phyloP scores from a whole-genome alignment of 139 green algal genomes.

The Chlorella sp. region DNA sequence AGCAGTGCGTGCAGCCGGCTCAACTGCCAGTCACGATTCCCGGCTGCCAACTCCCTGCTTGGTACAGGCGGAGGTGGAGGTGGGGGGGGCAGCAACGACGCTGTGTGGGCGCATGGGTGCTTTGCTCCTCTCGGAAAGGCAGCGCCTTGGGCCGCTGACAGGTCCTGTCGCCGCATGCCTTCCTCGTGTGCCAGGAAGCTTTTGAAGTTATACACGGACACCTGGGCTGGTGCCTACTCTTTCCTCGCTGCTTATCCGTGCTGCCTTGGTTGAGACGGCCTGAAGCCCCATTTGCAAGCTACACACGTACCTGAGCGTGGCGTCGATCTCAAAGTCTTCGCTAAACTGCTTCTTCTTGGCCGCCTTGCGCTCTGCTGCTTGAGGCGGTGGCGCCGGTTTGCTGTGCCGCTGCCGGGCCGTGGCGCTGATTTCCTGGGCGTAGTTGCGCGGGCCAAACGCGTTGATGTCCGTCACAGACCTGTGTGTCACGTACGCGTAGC shows the following conservation, averaged over 20 bases:
- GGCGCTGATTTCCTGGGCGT: conserved; percentile 25
- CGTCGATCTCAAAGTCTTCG: conserved; percentile 38
- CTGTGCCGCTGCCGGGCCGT: conserved; percentile 17
- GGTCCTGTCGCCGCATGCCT: too few relatives aligned
- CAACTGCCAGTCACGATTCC: neutral
- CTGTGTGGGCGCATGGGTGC: neutral
- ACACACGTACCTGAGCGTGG: conserved; percentile 15
- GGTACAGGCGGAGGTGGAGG: neutral
- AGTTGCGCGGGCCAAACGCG: conserved; percentile 48
- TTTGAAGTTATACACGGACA: too few relatives aligned
- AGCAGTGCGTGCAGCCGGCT: neutral
- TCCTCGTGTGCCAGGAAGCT: too few relatives aligned
- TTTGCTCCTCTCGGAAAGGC: too few relatives aligned
- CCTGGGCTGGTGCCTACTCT: too few relatives aligned
- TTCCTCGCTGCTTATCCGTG: too few relatives aligned
- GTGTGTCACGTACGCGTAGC: too few relatives aligned
- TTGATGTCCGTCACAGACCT: conserved; percentile 22
- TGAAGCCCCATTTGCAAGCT: too few relatives aligned
- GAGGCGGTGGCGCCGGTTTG: conserved; percentile 2
- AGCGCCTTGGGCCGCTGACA: too few relatives aligned
- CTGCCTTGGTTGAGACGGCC: too few relatives aligned
- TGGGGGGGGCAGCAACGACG: neutral
- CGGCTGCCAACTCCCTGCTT: conserved; percentile 3
- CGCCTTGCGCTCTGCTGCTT: too few relatives aligned
- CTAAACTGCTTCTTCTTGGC: conserved; percentile 22